Percentiles rank a stretch among this genome's conserved stretches.
phyloP scores from a whole-genome alignment of 805 yeast species.

The Metschnikowia vanudenii region DNA sequence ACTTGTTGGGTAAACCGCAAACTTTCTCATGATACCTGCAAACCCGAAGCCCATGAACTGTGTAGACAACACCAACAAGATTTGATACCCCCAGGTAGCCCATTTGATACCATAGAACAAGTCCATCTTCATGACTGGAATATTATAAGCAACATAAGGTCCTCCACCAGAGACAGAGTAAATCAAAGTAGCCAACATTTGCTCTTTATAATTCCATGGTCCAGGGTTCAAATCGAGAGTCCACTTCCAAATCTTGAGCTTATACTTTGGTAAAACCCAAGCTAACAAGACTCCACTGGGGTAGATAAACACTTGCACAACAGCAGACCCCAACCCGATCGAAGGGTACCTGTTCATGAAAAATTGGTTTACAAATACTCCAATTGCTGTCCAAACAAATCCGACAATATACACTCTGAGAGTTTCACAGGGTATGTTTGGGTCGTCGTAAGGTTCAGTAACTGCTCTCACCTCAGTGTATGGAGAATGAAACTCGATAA shows the following conservation, averaged over 20 bases:
- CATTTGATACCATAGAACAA: constrained; percentile 30
- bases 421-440: constrained; percentile 36
- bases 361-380: constrained; percentile 18
- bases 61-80: constrained; percentile 23
- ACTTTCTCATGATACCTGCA: constrained; percentile 29
- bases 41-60: constrained; percentile 33
- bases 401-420: constrained; percentile 28
- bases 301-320: constrained; percentile 20
- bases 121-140: constrained; percentile 25
- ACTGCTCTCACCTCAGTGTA: constrained; percentile 42
- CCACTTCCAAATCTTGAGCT: constrained; percentile 32
- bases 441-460: constrained; percentile 40
- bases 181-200: constrained; percentile 56
- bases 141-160: constrained; percentile 30
- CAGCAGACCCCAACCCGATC: constrained; percentile 16
- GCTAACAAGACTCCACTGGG: constrained; percentile 37
- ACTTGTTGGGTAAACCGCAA: constrained; percentile 48
- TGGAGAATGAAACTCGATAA: constrained; percentile 38
- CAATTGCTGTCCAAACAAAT: constrained; percentile 31
- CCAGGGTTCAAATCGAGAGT: constrained; percentile 53
- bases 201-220: constrained; percentile 64
- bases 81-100: constrained; percentile 29
- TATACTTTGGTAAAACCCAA: constrained; percentile 43
- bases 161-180: constrained; percentile 33
- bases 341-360: constrained; percentile 19